A percentile compares a stretch with the other conserved stretches of the same genome.
Evolutionary conservation across 1,139 yeast genomes (phyloP).

Genomic region (Protomyces macrosporus): DNA sequence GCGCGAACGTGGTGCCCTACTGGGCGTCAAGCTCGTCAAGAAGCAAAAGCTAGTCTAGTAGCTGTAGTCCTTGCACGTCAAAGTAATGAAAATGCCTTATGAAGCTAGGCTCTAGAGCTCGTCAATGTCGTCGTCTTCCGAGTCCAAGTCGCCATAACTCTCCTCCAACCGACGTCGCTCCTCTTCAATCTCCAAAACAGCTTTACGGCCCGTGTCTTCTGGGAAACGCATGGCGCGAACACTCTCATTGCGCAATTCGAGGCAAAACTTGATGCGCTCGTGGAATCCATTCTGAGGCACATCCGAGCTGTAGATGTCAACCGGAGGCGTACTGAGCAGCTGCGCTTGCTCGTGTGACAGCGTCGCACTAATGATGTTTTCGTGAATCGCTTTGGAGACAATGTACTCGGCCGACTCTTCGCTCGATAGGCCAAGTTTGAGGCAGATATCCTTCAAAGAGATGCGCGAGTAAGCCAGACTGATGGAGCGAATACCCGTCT

Average conservation of each 20-base stretch:
- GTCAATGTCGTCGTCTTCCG: conserved; percentile 14
- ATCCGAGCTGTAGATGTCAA: conserved; percentile 80
- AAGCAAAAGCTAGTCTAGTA: conserved; percentile 12
- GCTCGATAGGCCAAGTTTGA: conserved; percentile 82
- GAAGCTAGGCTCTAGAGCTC: neutral
- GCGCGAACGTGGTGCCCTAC: conserved; percentile 11
- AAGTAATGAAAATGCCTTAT: neutral
- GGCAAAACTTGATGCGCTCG: conserved; percentile 89
- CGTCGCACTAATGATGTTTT: conserved; percentile 93
- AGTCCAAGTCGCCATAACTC: conserved; percentile 36
- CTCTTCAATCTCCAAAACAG: conserved; percentile 52
- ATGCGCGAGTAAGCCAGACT: conserved; percentile 87
- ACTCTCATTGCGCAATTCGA: conserved; percentile 82
- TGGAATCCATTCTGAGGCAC: conserved; percentile 86
- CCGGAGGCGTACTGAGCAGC: conserved; percentile 82
- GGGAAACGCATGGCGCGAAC: conserved; percentile 96
- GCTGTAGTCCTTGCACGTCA: neutral
- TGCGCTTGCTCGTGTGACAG: conserved; percentile 87
- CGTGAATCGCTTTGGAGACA: conserved; percentile 93
- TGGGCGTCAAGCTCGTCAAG: conserved; percentile 19
- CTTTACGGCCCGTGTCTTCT: conserved; percentile 46
- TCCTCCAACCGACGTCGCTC: conserved; percentile 51
- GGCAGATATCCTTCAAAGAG: conserved; percentile 82
- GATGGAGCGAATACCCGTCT: conserved; percentile 93
- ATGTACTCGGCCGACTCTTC: conserved; percentile 96